Base-by-base conservation (phyloP, 352 stramenopile genomes). In the Globisporangium parvum region DNA sequence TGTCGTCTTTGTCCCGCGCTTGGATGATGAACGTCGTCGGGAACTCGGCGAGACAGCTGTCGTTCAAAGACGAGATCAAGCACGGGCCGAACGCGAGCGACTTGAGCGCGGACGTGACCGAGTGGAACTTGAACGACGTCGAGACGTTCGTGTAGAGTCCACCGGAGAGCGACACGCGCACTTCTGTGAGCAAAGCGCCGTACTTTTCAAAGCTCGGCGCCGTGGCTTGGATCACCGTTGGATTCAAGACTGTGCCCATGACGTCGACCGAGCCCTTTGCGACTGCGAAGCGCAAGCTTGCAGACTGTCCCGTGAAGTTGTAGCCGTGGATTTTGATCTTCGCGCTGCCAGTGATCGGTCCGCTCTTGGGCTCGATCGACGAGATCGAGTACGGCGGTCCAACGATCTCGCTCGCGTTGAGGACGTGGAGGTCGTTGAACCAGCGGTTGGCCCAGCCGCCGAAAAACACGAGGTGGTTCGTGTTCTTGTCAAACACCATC, bases 371-470 rank as follows among this genome's bases (percentile, higher is more conserved):
- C 53, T 88, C 75, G 40, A 98, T 95, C 1, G 71, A 73, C 8
- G 84, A 89, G 45, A 99, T 93, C 5, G 93, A 95, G 71, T 99
- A 99, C 8, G 95, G 96, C 28, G 96, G 96, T 3, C 96, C 96
- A 17, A 99, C 91, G 44, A 98, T 95, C 62, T 97, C 91, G 44
- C 73, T 89, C 18, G 97, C 96, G 47, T 98, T 95, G 24, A 98
- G 96, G 0, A 97, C 75, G 57, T 92, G 78, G 20, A 97, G 73
- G 46, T 98, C 87, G 54, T 94, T 91, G 59, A 96, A 95, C 96
- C 96, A 99, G 44, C 86, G 86, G 54, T 98, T 98, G 4, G 92
- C 93, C 96, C 96, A 99, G 33, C 96, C 96, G 26, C 96, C 96
- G 57, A 98, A 99, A 51, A 98, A 77, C 37, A 98, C 74, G 56